These are phyloP conservation scores for Linnemannia hyalina DNA, from an alignment of 192 early-diverging fungal genomes.

Conservation along the genomic window DNA sequence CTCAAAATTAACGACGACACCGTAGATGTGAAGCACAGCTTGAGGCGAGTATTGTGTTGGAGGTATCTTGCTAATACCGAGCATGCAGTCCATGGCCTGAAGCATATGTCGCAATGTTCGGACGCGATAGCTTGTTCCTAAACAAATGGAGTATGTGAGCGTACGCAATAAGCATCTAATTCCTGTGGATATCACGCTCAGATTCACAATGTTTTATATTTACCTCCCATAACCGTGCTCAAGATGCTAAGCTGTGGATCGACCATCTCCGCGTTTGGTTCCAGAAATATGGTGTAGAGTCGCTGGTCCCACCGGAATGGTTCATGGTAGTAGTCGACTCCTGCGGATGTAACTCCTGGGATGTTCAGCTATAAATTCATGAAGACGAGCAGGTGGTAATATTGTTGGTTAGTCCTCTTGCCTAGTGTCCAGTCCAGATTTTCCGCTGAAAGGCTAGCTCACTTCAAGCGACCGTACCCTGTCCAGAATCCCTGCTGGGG, in stretches of 20 bases:
- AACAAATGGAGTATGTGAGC: neutral
- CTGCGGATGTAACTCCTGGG: slow-evolving; percentile 72
- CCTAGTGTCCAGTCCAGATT: neutral
- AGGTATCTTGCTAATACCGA: slow-evolving; percentile 57
- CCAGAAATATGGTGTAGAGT: slow-evolving; percentile 74
- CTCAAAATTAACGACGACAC: slow-evolving; percentile 77
- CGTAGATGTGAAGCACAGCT: slow-evolving; percentile 60
- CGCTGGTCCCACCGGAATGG: slow-evolving; percentile 91
- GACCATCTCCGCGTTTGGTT: slow-evolving; percentile 61
- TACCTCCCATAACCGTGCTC: slow-evolving; percentile 79
- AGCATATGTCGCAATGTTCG: slow-evolving; percentile 67
- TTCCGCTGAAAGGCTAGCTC: neutral
- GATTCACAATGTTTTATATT: neutral
- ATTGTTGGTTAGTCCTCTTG: neutral
- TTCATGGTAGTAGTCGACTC: slow-evolving; percentile 76
- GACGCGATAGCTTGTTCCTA: slow-evolving; percentile 61
- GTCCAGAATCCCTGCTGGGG: slow-evolving; percentile 56
- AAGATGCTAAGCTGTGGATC: slow-evolving; percentile 72
- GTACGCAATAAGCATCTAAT: neutral
- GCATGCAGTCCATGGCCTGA: slow-evolving; percentile 75
- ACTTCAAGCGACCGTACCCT: slow-evolving; percentile 26
- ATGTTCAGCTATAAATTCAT: slow-evolving; percentile 69
- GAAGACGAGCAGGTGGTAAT: neutral
- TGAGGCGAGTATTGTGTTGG: slow-evolving; percentile 47
- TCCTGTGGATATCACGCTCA: neutral